Conservation (phyloP, 345 rosid species). For the Eucalyptus tenuipes region DNA sequence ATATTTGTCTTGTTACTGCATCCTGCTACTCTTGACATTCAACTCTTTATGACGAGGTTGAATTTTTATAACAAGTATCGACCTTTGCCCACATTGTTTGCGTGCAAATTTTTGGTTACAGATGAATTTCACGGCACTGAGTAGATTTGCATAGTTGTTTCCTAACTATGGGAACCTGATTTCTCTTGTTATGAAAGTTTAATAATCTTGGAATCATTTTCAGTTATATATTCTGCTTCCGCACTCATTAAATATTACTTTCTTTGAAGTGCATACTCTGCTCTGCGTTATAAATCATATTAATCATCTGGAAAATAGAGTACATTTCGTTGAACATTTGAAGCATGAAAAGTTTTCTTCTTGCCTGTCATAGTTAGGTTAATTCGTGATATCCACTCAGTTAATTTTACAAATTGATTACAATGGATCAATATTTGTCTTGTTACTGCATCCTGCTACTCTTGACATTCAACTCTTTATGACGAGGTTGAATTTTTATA, state of each 20-base stretch:
- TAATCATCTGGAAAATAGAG: background rate
- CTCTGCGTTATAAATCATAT: background rate
- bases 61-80: background rate
- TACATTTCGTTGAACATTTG: background rate
- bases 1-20: background rate
- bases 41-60: background rate
- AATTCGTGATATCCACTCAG: background rate
- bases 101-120: background rate
- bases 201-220: background rate
- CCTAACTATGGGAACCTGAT: background rate
- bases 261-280: background rate
- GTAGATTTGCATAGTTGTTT: background rate
- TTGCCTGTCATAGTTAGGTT: background rate
- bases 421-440: background rate
- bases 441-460: background rate
- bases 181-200: background rate
- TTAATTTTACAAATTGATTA: background rate
- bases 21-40: background rate
- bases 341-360: background rate
- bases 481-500: background rate
- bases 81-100: background rate
- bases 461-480: background rate
- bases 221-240: background rate
- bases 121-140: background rate
- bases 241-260: too few species aligned